These are phyloP conservation scores for Colletotrichum tofieldiae DNA, from an alignment of 2,329 filamentous ascomycete genomes.

Conservation along the genomic window DNA sequence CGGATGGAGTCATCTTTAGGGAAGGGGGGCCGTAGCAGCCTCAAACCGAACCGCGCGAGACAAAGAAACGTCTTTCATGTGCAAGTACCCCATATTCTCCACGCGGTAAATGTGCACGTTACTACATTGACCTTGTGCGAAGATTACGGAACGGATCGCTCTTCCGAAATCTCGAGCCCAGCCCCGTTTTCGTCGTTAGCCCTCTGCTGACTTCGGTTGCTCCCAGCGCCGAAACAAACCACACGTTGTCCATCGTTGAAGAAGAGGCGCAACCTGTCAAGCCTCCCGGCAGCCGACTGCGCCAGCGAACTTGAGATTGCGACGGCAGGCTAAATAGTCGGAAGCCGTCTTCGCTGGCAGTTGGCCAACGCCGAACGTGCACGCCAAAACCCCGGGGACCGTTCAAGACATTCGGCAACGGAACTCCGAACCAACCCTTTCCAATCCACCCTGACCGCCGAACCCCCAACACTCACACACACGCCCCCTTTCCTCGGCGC, in stretches of 20 bases:
- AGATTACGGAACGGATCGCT: conserved; percentile 34
- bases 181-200: conserved; percentile 35
- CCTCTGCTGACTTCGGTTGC: conserved; percentile 20
- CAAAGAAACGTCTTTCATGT: conserved; percentile 42
- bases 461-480: conserved; percentile 15
- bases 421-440: conserved; percentile 38
- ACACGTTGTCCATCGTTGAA: conserved; percentile 38
- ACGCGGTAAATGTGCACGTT: conserved; percentile 35
- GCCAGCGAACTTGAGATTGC: conserved; percentile 13
- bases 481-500: conserved; percentile 4
- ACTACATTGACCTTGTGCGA: conserved; percentile 19
- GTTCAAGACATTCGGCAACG: conserved; percentile 38
- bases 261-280: conserved; percentile 31
- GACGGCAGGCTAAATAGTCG: conserved; percentile 28
- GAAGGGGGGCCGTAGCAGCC: conserved; percentile 23
- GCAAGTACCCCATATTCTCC: conserved; percentile 36
- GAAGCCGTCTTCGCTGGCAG: conserved; percentile 20
- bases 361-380: conserved; percentile 35
- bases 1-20: conserved; percentile 19
- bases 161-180: conserved; percentile 1
- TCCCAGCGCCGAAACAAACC: conserved; percentile 21
- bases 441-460: conserved; percentile 30
- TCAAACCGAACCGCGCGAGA: conserved; percentile 32
- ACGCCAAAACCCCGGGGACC: conserved; percentile 23
- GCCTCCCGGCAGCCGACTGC: conserved; percentile 27